Evolutionary conservation across 1,139 yeast species (phyloP).

Genomic region (Kluyveromyces sp.): DNA sequence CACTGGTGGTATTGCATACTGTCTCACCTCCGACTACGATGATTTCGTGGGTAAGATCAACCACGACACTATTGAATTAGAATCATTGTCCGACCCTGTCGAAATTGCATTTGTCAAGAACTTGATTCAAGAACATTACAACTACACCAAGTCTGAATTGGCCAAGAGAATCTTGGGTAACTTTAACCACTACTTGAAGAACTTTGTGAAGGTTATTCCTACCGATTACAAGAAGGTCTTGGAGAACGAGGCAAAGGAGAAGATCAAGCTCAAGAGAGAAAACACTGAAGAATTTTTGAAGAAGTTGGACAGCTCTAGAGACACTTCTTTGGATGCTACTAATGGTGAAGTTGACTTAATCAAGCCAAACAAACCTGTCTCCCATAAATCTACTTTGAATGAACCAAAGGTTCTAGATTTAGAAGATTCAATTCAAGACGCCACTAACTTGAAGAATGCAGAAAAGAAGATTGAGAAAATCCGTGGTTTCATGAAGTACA

Average conservation of each 20-base stretch:
- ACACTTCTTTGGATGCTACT: constrained; percentile 79
- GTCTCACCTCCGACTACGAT: constrained; percentile 81
- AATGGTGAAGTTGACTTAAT: constrained; percentile 59
- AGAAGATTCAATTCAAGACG: constrained; percentile 79
- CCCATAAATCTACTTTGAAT: constrained; percentile 36
- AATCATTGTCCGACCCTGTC: constrained; percentile 70
- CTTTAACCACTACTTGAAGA: constrained; percentile 80
- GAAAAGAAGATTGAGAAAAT: constrained; percentile 65
- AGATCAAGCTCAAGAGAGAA: constrained; percentile 50
- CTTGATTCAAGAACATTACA: constrained; percentile 89
- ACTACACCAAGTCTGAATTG: constrained; percentile 86
- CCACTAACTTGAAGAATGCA: constrained; percentile 53
- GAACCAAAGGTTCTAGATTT: constrained; percentile 88
- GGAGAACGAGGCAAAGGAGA: constrained; percentile 64
- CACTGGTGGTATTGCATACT: constrained; percentile 99
- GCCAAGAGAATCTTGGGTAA: constrained; percentile 77
- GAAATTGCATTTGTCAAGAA: constrained; percentile 95
- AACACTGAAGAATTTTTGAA: constrained; percentile 34
- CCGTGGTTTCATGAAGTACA: constrained; percentile 89
- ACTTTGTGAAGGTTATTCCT: constrained; percentile 92
- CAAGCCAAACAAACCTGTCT: constrained; percentile 31
- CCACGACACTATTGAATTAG: constrained; percentile 71
- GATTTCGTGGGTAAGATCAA: constrained; percentile 80
- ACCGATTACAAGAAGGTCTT: constrained; percentile 84
- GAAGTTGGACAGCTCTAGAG: constrained; percentile 56